Percentiles rank a stretch among this genome's conserved stretches.
Conservation (phyloP, 805 yeast species). For the Saccharomycopsis sp. region DNA sequence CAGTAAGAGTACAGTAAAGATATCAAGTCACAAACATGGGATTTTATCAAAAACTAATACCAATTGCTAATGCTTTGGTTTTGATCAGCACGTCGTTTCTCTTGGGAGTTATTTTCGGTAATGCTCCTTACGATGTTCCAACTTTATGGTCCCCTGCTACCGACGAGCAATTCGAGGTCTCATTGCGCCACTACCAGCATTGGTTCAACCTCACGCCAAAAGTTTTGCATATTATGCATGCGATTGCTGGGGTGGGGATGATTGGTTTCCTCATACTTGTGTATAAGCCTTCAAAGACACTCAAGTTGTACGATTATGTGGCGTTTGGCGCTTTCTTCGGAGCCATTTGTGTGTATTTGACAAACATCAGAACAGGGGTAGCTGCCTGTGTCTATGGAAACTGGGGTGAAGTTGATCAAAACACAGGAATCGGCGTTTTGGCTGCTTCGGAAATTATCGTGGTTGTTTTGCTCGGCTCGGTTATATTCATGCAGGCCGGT, state of each 20-base stretch:
- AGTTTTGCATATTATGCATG: conserved; percentile 57
- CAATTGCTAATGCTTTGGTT: conserved; percentile 38
- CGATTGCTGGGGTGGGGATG: conserved; percentile 56
- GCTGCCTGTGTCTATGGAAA: conserved; percentile 59
- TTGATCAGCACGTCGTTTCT: conserved; percentile 58
- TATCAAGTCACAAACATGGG: too few species aligned
- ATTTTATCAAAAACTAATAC: conserved; percentile 36
- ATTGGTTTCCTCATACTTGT: conserved; percentile 69
- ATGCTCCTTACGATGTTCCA: conserved; percentile 74
- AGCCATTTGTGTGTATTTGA: conserved; percentile 71
- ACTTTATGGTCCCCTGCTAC: conserved; percentile 63
- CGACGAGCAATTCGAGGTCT: conserved; percentile 46
- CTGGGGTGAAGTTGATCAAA: conserved; percentile 92
- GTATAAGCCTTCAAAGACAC: conserved; percentile 80
- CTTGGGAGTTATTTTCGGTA: conserved; percentile 71
- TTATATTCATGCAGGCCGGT: conserved; percentile 80
- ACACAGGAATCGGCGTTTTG: conserved; percentile 82
- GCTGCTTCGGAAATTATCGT: conserved; percentile 84
- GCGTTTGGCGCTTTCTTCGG: conserved; percentile 66
- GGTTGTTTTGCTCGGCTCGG: conserved; percentile 65
- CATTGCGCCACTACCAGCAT: conserved; percentile 65
- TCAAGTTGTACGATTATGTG: conserved; percentile 86
- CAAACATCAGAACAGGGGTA: conserved; percentile 79
- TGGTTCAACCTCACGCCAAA: conserved; percentile 59
- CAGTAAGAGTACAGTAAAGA: too few species aligned